Conservation (phyloP, 140 eudicot species). For the Oenanthe javanica region DNA sequence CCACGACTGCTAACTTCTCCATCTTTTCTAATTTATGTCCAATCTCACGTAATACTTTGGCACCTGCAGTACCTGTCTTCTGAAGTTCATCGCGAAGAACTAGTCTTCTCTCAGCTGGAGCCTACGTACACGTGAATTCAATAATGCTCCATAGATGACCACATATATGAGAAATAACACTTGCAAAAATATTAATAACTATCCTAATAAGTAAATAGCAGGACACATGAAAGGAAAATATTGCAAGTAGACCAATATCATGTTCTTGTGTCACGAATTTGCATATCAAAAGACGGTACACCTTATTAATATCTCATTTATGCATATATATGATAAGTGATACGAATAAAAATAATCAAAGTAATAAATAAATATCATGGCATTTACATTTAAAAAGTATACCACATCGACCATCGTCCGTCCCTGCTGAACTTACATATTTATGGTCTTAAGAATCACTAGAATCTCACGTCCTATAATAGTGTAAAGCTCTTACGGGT, state of each 20-base stretch:
- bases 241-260: neutral
- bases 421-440: neutral
- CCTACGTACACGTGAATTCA: slow-evolving; percentile 26
- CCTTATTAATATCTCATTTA: neutral
- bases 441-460: neutral
- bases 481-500: neutral
- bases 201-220: neutral
- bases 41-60: slow-evolving; percentile 11
- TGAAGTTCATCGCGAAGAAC: slow-evolving; percentile 52
- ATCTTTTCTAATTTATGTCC: slow-evolving; percentile 62
- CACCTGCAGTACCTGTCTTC: neutral
- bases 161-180: neutral
- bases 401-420: neutral
- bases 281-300: neutral
- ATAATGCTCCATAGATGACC: neutral
- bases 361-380: no score
- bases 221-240: neutral
- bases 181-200: neutral
- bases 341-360: neutral
- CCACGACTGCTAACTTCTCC: slow-evolving; percentile 41
- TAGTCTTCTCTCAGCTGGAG: slow-evolving; percentile 71
- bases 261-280: neutral
- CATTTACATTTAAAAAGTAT: neutral
- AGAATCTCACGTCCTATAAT: neutral
- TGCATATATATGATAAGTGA: neutral